These are phyloP conservation scores for Solanum habrochaites DNA, from an alignment of 257 asterid species.

Conservation along the genomic window DNA sequence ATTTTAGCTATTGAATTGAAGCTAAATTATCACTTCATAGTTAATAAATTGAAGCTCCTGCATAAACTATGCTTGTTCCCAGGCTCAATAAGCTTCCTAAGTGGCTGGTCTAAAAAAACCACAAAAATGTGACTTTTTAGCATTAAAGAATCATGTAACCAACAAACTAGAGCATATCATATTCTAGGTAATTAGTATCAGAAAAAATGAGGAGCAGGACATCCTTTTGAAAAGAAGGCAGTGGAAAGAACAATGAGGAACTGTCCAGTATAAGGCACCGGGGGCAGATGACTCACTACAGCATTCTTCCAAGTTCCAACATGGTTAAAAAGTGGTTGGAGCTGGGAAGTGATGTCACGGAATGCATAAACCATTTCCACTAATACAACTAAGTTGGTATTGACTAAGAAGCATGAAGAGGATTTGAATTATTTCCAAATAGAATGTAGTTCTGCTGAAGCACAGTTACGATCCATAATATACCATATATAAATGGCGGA, in stretches of 20 bases:
- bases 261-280: not conserved
- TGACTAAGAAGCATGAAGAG: not conserved
- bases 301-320: not conserved
- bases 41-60: not conserved
- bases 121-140: not conserved
- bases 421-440: not conserved
- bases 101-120: not conserved
- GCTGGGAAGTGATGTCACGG: not conserved
- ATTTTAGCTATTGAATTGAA: not conserved
- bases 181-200: not conserved
- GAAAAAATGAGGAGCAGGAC: not conserved
- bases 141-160: not conserved
- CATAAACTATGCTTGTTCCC: not conserved
- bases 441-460: not conserved
- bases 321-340: not conserved
- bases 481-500: not conserved
- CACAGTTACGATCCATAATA: not conserved
- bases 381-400: not conserved
- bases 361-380: not conserved
- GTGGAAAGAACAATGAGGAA: not conserved
- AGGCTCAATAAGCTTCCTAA: not conserved
- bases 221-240: not conserved
- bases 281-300: not conserved
- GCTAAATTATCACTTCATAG: not conserved
- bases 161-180: not conserved